A percentile compares a stretch with the other conserved stretches of the same genome.
phyloP scores from a whole-genome alignment of 331 rosid species.

The Arachis monticola region DNA sequence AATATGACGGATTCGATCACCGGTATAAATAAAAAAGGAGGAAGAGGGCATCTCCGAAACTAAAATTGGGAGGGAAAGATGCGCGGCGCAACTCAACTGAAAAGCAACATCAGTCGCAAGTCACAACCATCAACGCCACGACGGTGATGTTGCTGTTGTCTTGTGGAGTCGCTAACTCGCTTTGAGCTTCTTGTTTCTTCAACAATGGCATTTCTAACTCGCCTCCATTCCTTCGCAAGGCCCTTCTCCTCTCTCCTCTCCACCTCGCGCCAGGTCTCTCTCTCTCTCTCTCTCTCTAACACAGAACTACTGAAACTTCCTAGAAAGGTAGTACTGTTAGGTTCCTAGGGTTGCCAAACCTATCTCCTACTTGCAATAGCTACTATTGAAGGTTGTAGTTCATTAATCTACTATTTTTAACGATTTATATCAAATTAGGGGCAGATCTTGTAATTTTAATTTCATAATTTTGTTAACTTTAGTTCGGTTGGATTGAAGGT shows the following conservation, averaged over 20 bases:
- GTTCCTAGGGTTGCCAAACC: background rate
- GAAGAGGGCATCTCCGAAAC: no score
- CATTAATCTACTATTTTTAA: background rate
- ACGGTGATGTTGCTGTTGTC: no score
- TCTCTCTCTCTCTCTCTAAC: background rate
- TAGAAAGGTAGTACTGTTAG: background rate
- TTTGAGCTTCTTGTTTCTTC: no score
- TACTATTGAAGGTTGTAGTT: background rate
- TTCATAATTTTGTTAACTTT: background rate
- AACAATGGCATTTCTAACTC: constrained; percentile 26
- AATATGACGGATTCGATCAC: no score
- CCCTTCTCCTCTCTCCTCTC: constrained; percentile 28
- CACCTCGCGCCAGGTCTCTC: constrained; percentile 37
- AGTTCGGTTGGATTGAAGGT: background rate
- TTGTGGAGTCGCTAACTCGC: no score
- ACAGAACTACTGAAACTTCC: background rate
- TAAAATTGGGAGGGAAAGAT: no score
- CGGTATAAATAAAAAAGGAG: no score
- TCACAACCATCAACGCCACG: no score
- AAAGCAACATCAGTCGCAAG: no score
- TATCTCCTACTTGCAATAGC: background rate
- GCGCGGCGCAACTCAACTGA: no score
- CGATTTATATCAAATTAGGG: background rate
- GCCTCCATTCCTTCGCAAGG: constrained; percentile 22
- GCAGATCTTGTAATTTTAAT: background rate